phyloP scores from a whole-genome alignment of 75 land plant genomes.

The Pinus albicaulis region DNA sequence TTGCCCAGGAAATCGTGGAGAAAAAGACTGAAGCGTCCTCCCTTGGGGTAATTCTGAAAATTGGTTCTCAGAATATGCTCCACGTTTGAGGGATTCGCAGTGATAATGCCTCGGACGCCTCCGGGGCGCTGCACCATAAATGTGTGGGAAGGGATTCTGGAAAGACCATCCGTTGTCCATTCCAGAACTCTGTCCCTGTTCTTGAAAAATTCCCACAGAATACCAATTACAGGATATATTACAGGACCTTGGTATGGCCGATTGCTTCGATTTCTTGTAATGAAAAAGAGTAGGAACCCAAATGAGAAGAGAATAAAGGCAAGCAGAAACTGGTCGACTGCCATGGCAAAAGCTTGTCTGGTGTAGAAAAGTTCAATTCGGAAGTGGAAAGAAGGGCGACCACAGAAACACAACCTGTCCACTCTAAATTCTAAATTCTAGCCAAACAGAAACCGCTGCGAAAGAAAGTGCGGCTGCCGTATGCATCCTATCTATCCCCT shows the following conservation, averaged over 20 bases:
- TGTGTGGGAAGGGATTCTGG: neutral
- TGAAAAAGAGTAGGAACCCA: too few species aligned
- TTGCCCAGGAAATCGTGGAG: constrained; percentile 29
- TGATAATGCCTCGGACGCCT: constrained; percentile 12
- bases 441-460: too few species aligned
- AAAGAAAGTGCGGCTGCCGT: too few species aligned
- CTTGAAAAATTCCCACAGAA: neutral
- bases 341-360: too few species aligned
- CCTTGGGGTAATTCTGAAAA: constrained; percentile 20
- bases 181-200: constrained; percentile 4
- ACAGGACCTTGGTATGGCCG: neutral
- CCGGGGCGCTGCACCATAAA: neutral
- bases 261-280: too few species aligned
- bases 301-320: too few species aligned
- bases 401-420: too few species aligned
- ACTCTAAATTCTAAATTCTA: too few species aligned
- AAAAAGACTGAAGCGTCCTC: neutral
- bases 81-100: constrained; percentile 57
- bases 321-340: too few species aligned
- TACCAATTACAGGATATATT: neutral
- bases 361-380: too few species aligned
- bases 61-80: constrained; percentile 48
- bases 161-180: neutral
- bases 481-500: too few species aligned
- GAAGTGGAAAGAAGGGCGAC: too few species aligned